Percentiles rank a stretch among this genome's conserved stretches.
phyloP scores from a whole-genome alignment of 495 filamentous ascomycete genomes.

The Extremus antarcticus region DNA sequence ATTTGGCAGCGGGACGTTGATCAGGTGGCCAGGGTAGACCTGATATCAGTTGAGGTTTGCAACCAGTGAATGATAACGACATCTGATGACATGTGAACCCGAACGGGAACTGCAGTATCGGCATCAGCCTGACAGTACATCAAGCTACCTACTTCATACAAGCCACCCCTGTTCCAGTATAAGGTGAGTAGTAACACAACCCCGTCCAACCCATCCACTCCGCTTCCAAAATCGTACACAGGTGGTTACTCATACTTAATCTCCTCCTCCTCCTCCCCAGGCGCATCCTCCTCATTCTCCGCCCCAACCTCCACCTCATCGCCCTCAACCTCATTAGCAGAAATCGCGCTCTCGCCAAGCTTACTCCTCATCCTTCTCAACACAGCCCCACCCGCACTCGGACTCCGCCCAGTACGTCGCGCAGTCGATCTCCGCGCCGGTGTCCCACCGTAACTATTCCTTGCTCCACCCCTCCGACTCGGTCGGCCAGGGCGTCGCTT shows the following conservation, averaged over 20 bases:
- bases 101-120: too few species aligned
- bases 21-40: too few species aligned
- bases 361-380: constrained; percentile 30
- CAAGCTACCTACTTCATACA: too few species aligned
- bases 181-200: too few species aligned
- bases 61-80: too few species aligned
- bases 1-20: too few species aligned
- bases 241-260: background rate
- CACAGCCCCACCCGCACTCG: background rate
- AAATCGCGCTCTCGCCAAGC: constrained; percentile 27
- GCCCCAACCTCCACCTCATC: background rate
- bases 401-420: background rate
- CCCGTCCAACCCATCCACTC: too few species aligned
- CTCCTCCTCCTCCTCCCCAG: background rate
- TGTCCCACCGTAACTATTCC: constrained; percentile 11
- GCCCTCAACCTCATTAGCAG: constrained; percentile 16
- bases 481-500: constrained; percentile 42
- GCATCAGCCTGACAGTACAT: too few species aligned
- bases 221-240: too few species aligned
- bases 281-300: constrained; percentile 10
- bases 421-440: constrained; percentile 14
- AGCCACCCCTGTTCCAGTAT: too few species aligned
- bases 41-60: too few species aligned
- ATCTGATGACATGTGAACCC: too few species aligned
- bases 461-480: constrained; percentile 20